A percentile compares a stretch with the other conserved stretches of the same genome.
Evolutionary conservation across 768 basidiomycete genomes (phyloP).

Genomic region (Candolleomyces efflorescens): DNA sequence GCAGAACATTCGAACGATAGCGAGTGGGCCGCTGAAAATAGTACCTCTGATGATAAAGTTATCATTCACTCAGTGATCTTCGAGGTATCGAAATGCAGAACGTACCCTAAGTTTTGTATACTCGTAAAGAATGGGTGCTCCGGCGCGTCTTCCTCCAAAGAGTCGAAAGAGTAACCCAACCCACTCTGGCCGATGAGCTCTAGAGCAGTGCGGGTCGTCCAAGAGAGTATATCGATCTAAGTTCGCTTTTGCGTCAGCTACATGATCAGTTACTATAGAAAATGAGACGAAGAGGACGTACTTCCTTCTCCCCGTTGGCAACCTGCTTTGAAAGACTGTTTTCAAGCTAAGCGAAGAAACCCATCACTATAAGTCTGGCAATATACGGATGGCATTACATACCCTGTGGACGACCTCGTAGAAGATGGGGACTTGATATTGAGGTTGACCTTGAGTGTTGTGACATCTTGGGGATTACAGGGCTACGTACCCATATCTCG

Average conservation of each 20-base stretch:
- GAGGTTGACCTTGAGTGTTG: not conserved
- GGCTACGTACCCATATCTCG: constrained; percentile 28
- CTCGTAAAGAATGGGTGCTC: constrained; percentile 26
- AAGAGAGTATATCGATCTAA: constrained; percentile 5
- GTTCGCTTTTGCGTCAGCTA: not conserved
- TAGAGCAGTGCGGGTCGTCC: constrained; percentile 8
- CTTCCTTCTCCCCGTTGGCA: constrained; percentile 23
- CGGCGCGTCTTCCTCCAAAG: not conserved
- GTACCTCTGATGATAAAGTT: not conserved
- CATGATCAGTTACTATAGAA: not conserved
- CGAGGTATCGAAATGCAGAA: not conserved
- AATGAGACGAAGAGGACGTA: not conserved
- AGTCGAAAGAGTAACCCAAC: constrained; percentile 8
- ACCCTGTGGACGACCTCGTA: constrained; percentile 29
- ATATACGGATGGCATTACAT: not conserved
- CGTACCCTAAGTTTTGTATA: constrained; percentile 27
- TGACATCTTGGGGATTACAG: not conserved
- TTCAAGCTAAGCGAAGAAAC: constrained; percentile 19
- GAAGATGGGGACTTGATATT: constrained; percentile 31
- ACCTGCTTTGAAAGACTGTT: constrained; percentile 20
- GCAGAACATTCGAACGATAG: constrained; percentile 17
- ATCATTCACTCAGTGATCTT: not conserved
- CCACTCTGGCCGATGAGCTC: constrained; percentile 11
- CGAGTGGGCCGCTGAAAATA: constrained; percentile 14
- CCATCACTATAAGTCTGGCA: not conserved